Conservation (phyloP, 2,329 filamentous ascomycete species). For the Ascochyta viciae-villosae region DNA sequence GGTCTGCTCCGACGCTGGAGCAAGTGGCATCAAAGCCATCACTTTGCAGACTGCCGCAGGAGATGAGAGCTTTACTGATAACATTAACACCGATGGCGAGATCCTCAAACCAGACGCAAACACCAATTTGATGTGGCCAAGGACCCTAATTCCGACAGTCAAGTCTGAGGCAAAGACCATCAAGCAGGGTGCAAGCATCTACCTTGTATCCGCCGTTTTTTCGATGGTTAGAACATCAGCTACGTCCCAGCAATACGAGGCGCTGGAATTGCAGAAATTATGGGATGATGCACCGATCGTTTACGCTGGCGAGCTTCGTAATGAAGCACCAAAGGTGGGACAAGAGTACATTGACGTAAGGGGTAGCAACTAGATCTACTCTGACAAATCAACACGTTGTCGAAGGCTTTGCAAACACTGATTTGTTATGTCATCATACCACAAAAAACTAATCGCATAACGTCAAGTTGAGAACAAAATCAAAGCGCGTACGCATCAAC, state of each 20-base stretch:
- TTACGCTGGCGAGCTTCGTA: not conserved
- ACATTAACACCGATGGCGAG: conserved; percentile 9
- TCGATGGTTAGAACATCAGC: conserved; percentile 27
- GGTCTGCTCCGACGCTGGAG: conserved; percentile 38
- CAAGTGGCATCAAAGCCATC: conserved; percentile 33
- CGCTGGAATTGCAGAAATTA: conserved; percentile 18
- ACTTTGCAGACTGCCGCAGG: not conserved
- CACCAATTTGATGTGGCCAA: conserved; percentile 45
- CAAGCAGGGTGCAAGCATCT: not conserved
- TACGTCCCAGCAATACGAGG: conserved; percentile 20
- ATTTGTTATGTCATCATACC: too few relatives aligned
- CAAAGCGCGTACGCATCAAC: too few relatives aligned
- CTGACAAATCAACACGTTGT: not conserved
- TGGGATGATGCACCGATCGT: conserved; percentile 36
- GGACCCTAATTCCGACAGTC: conserved; percentile 41
- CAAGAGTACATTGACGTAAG: not conserved
- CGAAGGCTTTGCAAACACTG: not conserved
- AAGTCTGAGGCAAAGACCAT: conserved; percentile 3
- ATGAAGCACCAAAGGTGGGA: not conserved
- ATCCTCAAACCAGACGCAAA: conserved; percentile 46
- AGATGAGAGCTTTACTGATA: not conserved
- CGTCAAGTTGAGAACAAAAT: too few relatives aligned
- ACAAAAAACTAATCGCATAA: too few relatives aligned
- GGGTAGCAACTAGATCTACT: not conserved
- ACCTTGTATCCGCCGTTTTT: conserved; percentile 35